These are phyloP conservation scores for Ichthyophthirius multifiliis DNA, from an alignment of 169 alveolate species.

Conservation along the genomic window DNA sequence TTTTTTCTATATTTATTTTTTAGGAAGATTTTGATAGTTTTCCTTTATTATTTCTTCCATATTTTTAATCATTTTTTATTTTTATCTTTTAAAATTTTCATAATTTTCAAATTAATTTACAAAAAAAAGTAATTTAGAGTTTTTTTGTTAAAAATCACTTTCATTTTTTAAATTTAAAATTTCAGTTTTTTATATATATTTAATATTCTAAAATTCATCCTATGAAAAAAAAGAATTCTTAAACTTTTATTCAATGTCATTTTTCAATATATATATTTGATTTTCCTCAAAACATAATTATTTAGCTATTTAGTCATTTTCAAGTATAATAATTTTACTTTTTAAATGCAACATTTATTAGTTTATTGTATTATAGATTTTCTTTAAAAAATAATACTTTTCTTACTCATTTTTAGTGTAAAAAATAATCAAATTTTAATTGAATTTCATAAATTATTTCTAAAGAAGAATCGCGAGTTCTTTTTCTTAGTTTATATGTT, in stretches of 20 bases:
- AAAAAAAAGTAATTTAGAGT: neutral
- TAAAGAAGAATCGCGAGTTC: no score
- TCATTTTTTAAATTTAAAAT: neutral
- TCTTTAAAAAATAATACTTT: no score
- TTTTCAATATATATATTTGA: neutral
- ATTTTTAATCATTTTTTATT: neutral
- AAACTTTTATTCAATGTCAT: neutral
- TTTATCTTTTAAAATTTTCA: neutral
- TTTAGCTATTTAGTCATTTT: neutral
- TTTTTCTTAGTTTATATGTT: no score
- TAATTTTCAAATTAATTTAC: neutral
- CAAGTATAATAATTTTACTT: neutral
- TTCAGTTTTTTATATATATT: neutral
- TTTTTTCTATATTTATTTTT: neutral
- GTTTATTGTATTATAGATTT: no score
- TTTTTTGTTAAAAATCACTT: neutral
- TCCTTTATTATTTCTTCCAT: neutral
- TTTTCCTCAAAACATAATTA: neutral
- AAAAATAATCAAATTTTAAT: no score
- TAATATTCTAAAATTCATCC: neutral
- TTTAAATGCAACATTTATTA: no score
- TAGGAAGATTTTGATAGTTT: neutral
- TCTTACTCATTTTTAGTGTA: no score
- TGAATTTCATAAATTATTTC: no score
- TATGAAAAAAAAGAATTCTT: neutral